Base-by-base conservation (phyloP, 2,329 filamentous ascomycete species). In the Onygenales sp. region DNA sequence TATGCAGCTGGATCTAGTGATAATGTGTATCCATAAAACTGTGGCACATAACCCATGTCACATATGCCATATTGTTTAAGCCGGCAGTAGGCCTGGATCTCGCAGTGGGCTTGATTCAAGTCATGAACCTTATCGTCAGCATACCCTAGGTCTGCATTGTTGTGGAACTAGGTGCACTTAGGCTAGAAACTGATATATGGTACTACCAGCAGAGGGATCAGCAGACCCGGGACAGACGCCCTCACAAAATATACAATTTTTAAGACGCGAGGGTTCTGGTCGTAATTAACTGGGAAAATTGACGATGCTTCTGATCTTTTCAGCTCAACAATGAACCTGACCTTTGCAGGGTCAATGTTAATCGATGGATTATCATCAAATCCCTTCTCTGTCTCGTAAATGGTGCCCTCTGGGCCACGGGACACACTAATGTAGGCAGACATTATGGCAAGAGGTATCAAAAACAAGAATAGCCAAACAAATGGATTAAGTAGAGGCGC, bases 91-190 rank as follows among this genome's bases (percentile, higher is more conserved):
- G 56, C 56, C 13, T 49, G 43, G 31, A 58, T 58, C 39, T 58
- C 52, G 27, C 52, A 58, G 39, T 49, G 54, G 46, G 56, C 32
- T 6, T 52, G 44, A 42, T 58, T 56, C 49, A 58, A 54, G 45
- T 58, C 54, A 51, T 52, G 56, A 40, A 58, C 42, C 32, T 49
- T 50, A 17, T 58, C 54, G 39, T 54, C 49, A 13, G 51, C 56
- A 54, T 56, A 58, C 39, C 53, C 56, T 3, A 49, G 39, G 45
- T 58, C 56, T 48, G 49, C 33, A 43, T 58, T 52, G 46, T 58
- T 56, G 49, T 58, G 54, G 50, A 58, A 58, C 56, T 54, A 48
- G 9, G 17, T 40, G 4, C 6, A 10, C 42, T 27, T 5, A 1
- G 13, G 37, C 21, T 37, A 13, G 27, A 4, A 27, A 31, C 31